Percentiles rank a stretch among this genome's conserved stretches.
phyloP scores from a whole-genome alignment of 2,329 filamentous ascomycete species.

The Tolypocladium inflatum region DNA sequence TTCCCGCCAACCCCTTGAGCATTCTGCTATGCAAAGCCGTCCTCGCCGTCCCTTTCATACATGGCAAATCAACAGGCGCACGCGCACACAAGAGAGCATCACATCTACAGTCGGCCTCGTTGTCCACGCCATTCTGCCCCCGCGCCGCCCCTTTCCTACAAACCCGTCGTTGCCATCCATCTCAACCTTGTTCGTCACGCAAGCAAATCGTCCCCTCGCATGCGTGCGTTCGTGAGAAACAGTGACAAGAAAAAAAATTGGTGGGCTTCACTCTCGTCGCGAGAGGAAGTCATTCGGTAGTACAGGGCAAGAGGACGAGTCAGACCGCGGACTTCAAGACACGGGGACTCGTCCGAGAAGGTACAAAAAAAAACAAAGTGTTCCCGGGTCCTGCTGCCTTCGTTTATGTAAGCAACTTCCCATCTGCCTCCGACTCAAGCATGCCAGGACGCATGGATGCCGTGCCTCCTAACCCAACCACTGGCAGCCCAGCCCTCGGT shows the following conservation, averaged over 20 bases:
- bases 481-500: background rate
- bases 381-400: background rate
- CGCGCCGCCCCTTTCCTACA: background rate
- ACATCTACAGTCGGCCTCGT: background rate
- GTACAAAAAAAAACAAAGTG: background rate
- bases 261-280: background rate
- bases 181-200: background rate
- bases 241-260: background rate
- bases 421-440: background rate
- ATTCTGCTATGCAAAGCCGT: constrained; percentile 2
- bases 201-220: background rate
- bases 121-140: background rate
- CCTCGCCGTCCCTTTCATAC: background rate
- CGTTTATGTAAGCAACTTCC: background rate
- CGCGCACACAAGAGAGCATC: background rate
- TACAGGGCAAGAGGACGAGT: background rate
- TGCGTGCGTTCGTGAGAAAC: background rate
- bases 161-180: background rate
- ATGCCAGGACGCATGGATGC: background rate
- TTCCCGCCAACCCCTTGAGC: background rate
- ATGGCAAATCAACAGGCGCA: background rate
- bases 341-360: background rate
- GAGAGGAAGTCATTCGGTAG: background rate
- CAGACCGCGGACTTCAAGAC: background rate
- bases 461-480: background rate